Conservation (phyloP, 2,329 filamentous ascomycete genomes). For the Tricladium varicosporioides region DNA sequence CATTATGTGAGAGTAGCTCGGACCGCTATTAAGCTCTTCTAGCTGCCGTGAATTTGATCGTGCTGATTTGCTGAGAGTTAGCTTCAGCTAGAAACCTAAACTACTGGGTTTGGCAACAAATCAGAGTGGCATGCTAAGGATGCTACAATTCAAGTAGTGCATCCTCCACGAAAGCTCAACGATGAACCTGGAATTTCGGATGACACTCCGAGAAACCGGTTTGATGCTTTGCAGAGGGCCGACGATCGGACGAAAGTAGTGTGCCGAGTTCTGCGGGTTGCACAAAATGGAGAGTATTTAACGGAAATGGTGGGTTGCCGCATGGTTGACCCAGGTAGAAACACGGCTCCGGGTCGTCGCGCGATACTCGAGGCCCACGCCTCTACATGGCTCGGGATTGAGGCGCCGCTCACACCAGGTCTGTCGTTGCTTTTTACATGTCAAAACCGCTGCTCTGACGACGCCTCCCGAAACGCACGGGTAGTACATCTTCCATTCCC, state of each 20-base stretch:
- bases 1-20: neutral
- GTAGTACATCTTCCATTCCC: neutral
- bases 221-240: neutral
- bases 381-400: neutral
- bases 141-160: neutral
- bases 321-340: neutral
- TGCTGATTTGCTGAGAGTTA: neutral
- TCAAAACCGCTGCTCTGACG: neutral
- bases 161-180: neutral
- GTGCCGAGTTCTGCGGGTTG: too few species aligned
- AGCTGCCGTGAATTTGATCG: neutral
- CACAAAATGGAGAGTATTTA: too few species aligned
- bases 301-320: neutral
- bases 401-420: neutral
- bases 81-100: neutral
- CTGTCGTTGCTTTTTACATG: neutral
- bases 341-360: neutral
- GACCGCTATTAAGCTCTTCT: neutral
- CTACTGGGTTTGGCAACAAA: neutral
- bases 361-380: neutral
- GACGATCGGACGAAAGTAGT: too few species aligned
- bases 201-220: neutral
- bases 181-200: neutral
- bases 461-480: neutral
- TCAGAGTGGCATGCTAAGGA: neutral